phyloP scores from a whole-genome alignment of 495 filamentous ascomycete species.

The Cercophora newfieldiana region DNA sequence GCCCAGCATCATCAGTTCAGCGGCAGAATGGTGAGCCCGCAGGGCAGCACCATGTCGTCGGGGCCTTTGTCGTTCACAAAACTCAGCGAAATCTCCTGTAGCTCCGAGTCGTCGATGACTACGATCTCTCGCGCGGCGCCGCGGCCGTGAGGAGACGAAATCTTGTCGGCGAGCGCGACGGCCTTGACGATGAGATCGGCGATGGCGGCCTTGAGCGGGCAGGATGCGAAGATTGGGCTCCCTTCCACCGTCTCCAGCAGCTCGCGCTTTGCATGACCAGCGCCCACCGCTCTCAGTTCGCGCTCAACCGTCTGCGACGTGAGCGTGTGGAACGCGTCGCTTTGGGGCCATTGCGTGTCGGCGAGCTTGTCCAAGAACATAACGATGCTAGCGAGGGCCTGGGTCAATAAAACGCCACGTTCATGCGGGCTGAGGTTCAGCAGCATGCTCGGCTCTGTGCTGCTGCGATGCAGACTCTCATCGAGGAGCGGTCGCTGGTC shows the following conservation, averaged over 20 bases:
- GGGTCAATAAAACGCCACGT: slow-evolving; percentile 30
- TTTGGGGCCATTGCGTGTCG: slow-evolving; percentile 31
- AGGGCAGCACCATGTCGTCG: slow-evolving; percentile 30
- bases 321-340: slow-evolving; percentile 4
- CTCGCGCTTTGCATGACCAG: slow-evolving; percentile 13
- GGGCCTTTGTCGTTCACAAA: slow-evolving; percentile 33
- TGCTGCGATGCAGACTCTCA: slow-evolving; percentile 22
- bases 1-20: slow-evolving; percentile 20
- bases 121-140: slow-evolving; percentile 5
- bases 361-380: slow-evolving; percentile 33
- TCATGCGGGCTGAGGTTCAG: slow-evolving; percentile 32
- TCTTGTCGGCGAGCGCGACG: slow-evolving; percentile 24
- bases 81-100: slow-evolving; percentile 29
- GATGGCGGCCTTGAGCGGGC: slow-evolving; percentile 20
- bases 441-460: slow-evolving; percentile 25
- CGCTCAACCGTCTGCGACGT: slow-evolving; percentile 15
- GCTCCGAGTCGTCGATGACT: slow-evolving; percentile 25
- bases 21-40: slow-evolving; percentile 32
- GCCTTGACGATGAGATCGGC: slow-evolving; percentile 28
- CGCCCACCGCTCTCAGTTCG: slow-evolving; percentile 17
- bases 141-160: slow-evolving; percentile 2
- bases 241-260: slow-evolving; percentile 29
- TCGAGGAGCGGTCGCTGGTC: slow-evolving; percentile 22
- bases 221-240: slow-evolving; percentile 27
- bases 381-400: slow-evolving; percentile 24